These are phyloP conservation scores for Perkinsus chesapeaki DNA, from an alignment of 169 alveolate species.

Conservation along the genomic window DNA sequence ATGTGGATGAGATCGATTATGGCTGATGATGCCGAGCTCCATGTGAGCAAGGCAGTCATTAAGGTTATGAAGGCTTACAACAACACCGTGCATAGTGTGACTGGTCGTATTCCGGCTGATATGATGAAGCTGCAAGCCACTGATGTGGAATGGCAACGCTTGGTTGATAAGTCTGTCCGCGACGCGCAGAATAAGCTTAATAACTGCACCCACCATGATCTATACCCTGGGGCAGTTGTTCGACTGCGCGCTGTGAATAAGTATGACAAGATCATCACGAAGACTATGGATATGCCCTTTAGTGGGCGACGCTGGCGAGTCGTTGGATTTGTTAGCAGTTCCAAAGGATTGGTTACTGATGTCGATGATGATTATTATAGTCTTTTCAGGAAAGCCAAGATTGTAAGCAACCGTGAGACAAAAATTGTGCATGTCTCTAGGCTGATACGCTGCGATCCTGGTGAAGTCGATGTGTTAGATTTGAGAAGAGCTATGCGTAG, in stretches of 20 bases:
- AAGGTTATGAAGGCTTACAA: neutral
- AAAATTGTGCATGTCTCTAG: neutral
- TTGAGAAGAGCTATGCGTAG: neutral
- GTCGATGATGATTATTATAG: neutral
- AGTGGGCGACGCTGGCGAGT: neutral
- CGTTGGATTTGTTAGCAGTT: neutral
- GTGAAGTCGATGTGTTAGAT: neutral
- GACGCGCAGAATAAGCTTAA: neutral
- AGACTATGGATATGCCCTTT: neutral
- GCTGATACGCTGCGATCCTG: neutral
- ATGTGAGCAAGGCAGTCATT: neutral
- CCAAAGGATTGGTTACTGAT: neutral
- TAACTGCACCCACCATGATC: neutral
- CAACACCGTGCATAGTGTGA: neutral
- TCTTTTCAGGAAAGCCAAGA: neutral
- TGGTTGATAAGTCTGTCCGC: neutral
- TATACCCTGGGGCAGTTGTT: neutral
- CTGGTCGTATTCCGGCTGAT: neutral
- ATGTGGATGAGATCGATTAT: neutral
- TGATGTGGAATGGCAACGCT: neutral
- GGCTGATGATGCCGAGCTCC: neutral
- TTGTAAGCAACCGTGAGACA: neutral
- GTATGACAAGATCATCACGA: neutral
- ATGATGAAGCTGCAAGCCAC: neutral
- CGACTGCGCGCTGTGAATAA: neutral